Evolutionary conservation across 2,329 filamentous ascomycete genomes (phyloP).

Genomic region (Chaetoscypha palmicola): DNA sequence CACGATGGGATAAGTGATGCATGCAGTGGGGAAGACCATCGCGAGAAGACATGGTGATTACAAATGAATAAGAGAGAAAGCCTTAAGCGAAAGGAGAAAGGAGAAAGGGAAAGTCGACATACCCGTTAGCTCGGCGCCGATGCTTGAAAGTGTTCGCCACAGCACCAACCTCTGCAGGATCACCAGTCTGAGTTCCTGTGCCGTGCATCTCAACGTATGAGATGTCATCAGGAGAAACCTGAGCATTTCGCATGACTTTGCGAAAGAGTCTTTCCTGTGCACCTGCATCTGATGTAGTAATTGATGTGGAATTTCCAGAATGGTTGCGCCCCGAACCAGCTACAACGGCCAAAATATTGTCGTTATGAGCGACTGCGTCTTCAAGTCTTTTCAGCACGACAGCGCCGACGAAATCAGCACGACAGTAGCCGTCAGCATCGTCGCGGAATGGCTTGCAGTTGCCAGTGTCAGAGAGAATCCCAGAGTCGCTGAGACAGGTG

Average conservation of each 20-base stretch:
- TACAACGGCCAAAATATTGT: slow-evolving; percentile 39
- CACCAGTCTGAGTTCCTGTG: slow-evolving; percentile 76
- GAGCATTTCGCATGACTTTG: slow-evolving; percentile 59
- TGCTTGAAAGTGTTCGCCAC: slow-evolving; percentile 34
- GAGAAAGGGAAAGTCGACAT: too few relatives aligned
- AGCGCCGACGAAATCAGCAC: slow-evolving; percentile 54
- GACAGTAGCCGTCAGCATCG: slow-evolving; percentile 56
- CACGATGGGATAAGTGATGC: too few relatives aligned
- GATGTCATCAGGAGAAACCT: slow-evolving; percentile 68
- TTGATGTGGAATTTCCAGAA: slow-evolving; percentile 61
- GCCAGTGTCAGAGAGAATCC: slow-evolving; percentile 15
- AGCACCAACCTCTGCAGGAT: slow-evolving; percentile 40
- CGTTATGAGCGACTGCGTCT: slow-evolving; percentile 36
- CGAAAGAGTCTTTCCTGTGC: slow-evolving; percentile 43
- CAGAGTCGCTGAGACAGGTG: slow-evolving; percentile 37
- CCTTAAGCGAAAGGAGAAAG: too few relatives aligned
- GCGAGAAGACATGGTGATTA: too few relatives aligned
- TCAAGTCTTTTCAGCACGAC: slow-evolving; percentile 52
- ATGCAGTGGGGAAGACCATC: too few relatives aligned
- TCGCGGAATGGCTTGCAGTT: slow-evolving; percentile 44
- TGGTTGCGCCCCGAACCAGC: slow-evolving; percentile 36
- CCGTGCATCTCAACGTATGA: slow-evolving; percentile 84
- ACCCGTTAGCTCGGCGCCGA: not conserved
- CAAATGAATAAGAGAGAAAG: too few relatives aligned
- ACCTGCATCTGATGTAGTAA: slow-evolving; percentile 12